These are phyloP conservation scores for Ceratocystis alfenasii DNA, from an alignment of 2,329 filamentous ascomycete genomes.

Conservation along the genomic window DNA sequence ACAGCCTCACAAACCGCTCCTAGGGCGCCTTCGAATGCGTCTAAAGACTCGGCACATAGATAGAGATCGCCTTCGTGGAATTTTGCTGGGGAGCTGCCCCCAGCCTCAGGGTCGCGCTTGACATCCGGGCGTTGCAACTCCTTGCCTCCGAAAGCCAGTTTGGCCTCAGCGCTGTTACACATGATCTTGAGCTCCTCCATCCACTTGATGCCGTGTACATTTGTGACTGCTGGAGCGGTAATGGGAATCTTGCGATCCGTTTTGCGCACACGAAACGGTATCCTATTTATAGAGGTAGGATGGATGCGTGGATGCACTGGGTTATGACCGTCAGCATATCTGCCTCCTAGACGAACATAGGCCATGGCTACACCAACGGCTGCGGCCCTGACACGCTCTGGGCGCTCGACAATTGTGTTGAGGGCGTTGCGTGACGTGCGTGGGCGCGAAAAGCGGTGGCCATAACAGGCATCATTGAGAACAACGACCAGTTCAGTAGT, in stretches of 20 bases:
- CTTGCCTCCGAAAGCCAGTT: conserved; percentile 62
- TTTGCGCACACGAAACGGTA: conserved; percentile 77
- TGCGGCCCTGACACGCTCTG: conserved; percentile 76
- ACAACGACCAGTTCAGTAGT: conserved; percentile 62
- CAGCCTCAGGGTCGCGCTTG: conserved; percentile 37
- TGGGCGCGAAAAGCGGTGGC: conserved; percentile 78
- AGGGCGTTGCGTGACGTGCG: conserved; percentile 60
- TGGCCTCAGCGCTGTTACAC: conserved; percentile 69
- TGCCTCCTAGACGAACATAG: conserved; percentile 78
- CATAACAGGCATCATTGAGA: conserved; percentile 87
- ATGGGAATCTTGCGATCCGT: conserved; percentile 61
- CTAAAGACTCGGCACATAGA: conserved; percentile 70
- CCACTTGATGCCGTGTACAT: conserved; percentile 84
- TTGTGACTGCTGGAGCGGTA: conserved; percentile 65
- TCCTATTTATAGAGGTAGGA: conserved; percentile 41
- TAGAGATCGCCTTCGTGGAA: conserved; percentile 88
- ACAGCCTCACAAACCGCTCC: conserved; percentile 90
- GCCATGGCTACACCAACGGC: conserved; percentile 73
- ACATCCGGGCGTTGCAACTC: conserved; percentile 63
- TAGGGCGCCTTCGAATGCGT: conserved; percentile 80
- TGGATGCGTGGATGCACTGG: conserved; percentile 54
- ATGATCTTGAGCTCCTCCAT: conserved; percentile 82
- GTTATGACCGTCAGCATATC: conserved; percentile 59
- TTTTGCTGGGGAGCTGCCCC: conserved; percentile 33
- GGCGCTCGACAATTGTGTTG: conserved; percentile 78